Conservation (phyloP, 768 basidiomycete species). For the Amanita jacksonii region DNA sequence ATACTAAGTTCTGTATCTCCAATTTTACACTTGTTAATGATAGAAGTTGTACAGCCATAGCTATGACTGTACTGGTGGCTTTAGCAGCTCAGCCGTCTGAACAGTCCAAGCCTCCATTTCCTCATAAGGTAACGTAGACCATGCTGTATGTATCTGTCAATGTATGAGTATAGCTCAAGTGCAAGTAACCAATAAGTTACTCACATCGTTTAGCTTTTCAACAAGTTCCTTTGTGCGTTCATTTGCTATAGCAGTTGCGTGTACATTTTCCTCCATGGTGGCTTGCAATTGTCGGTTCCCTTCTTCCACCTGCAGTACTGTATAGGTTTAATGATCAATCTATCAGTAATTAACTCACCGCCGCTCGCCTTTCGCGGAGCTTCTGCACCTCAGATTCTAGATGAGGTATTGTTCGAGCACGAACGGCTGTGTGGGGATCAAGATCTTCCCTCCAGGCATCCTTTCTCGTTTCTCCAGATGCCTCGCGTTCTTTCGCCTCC, state of each 20-base stretch:
- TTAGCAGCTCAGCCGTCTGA: constrained; percentile 32
- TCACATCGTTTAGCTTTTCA: constrained; percentile 44
- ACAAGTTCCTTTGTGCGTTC: constrained; percentile 36
- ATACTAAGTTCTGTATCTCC: background rate
- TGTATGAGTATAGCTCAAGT: background rate
- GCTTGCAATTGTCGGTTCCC: constrained; percentile 41
- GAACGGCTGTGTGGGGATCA: constrained; percentile 51
- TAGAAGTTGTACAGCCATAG: too few relatives aligned
- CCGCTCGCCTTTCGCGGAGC: constrained; percentile 27
- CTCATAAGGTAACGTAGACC: constrained; percentile 50
- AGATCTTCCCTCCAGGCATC: constrained; percentile 62
- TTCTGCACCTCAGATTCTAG: constrained; percentile 34
- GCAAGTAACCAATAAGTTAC: constrained; percentile 9
- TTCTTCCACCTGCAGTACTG: constrained; percentile 40
- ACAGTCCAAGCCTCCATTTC: constrained; percentile 53
- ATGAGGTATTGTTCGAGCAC: constrained; percentile 54
- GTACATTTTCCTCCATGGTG: constrained; percentile 39
- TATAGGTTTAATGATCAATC: background rate
- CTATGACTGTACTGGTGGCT: constrained; percentile 22
- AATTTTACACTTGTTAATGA: too few relatives aligned
- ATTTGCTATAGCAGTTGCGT: constrained; percentile 36
- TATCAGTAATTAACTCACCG: constrained; percentile 19
- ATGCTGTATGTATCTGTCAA: constrained; percentile 36
- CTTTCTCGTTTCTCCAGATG: constrained; percentile 33
- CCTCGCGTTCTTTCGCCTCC: constrained; percentile 53